Evolutionary conservation across 768 basidiomycete genomes (phyloP), one percentile per base, ranked within the genome.

Genomic region (Serendipita vermifera): DNA sequence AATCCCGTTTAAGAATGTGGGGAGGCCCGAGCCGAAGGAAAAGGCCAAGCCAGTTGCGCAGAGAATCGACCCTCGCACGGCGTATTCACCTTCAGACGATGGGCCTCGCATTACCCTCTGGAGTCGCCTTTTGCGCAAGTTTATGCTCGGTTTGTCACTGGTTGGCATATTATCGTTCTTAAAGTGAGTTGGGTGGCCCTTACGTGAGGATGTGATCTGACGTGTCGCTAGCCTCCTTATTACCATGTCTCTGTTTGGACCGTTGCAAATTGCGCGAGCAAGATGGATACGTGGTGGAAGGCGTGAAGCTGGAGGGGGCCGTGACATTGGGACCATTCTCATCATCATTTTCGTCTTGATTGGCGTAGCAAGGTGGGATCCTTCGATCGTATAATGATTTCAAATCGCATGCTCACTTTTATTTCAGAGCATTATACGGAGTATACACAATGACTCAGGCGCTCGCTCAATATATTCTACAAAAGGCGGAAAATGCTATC

Each of bases 221-320:
- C 41, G 14, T 15, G 11, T 24, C 11, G 11, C 7, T 26, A 51
- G 46, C n/a, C 22, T 51, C 20, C 22, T 51, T 15, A 15, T 51
- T 29, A 51, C 46, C 5, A 20, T 51, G 46, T 51, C 46, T 9
- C 46, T 51, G 20, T 51, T 51, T 31, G 46, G 46, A 20, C 46
- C 46, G 29, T 29, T 51, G 11, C 46, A 51, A 51, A 17, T 51
- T 9, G 46, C 27, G 4, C 17, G 46, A 31, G 29, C 46, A 4
- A 20, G 46, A 7, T 51, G 46, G 46, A 51, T 31, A 29, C 46
- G 46, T 7, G 46, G 15, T 22, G 22, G 22, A 15, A 20, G 46
- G 6, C 46, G 46, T 29, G 46, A 51, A 51, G 20, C 46, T 20
- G 46, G 20, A 15, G 32, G 32, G 22, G n/a, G 9, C n/a, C 11